Conservation (phyloP, 2,329 filamentous ascomycete species). For the Pseudocercospora pini-densiflorae region DNA sequence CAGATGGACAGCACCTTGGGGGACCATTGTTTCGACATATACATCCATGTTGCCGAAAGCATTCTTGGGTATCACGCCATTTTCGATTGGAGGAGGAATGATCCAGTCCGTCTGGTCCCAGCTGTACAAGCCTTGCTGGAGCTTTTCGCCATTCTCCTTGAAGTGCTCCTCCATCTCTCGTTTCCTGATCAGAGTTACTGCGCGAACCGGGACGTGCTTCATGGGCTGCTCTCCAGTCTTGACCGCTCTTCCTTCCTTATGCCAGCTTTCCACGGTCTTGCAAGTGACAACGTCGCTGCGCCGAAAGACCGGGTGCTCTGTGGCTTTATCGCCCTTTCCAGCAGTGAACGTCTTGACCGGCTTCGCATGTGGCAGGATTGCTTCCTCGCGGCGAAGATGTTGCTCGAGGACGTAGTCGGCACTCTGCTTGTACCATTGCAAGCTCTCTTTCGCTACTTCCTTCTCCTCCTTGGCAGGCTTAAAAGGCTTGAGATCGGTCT, state of each 20-base stretch:
- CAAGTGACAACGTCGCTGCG: conserved; percentile 81
- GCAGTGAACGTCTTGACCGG: conserved; percentile 76
- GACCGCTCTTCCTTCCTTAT: conserved; percentile 88
- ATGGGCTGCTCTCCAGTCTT: conserved; percentile 72
- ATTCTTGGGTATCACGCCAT: conserved; percentile 91
- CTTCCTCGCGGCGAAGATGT: conserved; percentile 91
- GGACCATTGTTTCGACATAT: conserved; percentile 93
- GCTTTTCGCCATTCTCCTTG: conserved; percentile 77
- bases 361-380: conserved; percentile 69
- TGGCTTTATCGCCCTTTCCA: conserved; percentile 73
- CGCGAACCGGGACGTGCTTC: conserved; percentile 87
- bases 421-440: conserved; percentile 87
- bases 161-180: conserved; percentile 88
- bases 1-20: conserved; percentile 80
- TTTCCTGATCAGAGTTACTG: conserved; percentile 84
- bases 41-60: conserved; percentile 96
- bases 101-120: conserved; percentile 92
- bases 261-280: conserved; percentile 95
- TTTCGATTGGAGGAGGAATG: conserved; percentile 78
- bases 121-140: conserved; percentile 84
- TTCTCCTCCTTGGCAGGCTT: conserved; percentile 64
- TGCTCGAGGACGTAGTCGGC: conserved; percentile 83
- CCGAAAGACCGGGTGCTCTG: conserved; percentile 79
- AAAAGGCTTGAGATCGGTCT: conserved; percentile 73
- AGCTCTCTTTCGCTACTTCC: conserved; percentile 56